Conservation (phyloP, 2,329 filamentous ascomycete genomes). For the Xylaria sp. region DNA sequence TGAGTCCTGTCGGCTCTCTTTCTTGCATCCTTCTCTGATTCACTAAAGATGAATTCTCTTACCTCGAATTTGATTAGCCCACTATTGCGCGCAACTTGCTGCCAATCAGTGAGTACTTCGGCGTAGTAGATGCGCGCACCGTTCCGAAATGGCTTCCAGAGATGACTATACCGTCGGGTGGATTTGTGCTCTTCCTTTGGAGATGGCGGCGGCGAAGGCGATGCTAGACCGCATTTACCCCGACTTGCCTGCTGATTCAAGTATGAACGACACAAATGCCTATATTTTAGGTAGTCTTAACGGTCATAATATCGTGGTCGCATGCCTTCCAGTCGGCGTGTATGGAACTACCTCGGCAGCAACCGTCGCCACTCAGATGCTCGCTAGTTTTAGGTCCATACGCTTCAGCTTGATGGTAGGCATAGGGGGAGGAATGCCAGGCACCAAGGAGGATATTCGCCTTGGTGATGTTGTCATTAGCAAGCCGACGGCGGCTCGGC, state of each 20-base stretch:
- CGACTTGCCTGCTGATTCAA: slow-evolving; percentile 6
- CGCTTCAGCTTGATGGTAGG: slow-evolving; percentile 20
- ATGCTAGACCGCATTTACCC: slow-evolving; percentile 18
- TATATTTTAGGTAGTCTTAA: slow-evolving; percentile 13
- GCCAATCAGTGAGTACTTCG: not conserved
- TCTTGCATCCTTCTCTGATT: not conserved
- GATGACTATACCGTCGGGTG: slow-evolving; percentile 11
- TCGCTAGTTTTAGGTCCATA: slow-evolving; percentile 11
- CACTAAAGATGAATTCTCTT: not conserved
- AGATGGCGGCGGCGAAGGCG: slow-evolving; percentile 12
- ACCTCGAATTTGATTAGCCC: not conserved
- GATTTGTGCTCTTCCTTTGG: slow-evolving; percentile 16
- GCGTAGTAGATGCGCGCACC: not conserved
- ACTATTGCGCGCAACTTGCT: not conserved
- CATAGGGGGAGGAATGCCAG: slow-evolving; percentile 15
- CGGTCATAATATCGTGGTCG: slow-evolving; percentile 11
- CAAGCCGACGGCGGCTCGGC: not conserved
- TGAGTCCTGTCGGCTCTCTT: not conserved
- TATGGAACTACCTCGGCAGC: slow-evolving; percentile 2
- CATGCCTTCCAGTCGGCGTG: not conserved
- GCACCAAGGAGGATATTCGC: slow-evolving; percentile 18
- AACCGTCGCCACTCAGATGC: not conserved
- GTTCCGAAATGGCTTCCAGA: not conserved
- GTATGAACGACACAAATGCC: not conserved
- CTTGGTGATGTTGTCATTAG: slow-evolving; percentile 29